Percentiles rank a stretch among this genome's conserved stretches.
These are phyloP conservation scores for Fusarium avenaceum DNA, from an alignment of 2,329 filamentous ascomycete species.

Conservation along the genomic window DNA sequence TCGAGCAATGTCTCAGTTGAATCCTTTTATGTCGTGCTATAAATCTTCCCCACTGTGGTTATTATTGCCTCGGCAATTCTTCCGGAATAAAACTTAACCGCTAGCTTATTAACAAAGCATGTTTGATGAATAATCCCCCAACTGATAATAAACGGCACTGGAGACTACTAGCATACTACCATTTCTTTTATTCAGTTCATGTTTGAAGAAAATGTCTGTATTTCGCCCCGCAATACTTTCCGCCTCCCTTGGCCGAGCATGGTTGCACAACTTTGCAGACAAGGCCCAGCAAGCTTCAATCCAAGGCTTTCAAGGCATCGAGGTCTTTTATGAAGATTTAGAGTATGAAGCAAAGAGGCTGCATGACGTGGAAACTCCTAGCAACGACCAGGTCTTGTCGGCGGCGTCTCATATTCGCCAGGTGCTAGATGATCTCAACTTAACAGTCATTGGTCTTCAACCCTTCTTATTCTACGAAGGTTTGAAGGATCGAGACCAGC, in stretches of 20 bases:
- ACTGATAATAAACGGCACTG: too few species aligned
- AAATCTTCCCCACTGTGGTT: too few species aligned
- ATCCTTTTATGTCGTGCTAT: too few species aligned
- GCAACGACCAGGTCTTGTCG: background rate
- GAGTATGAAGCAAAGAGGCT: slow-evolving; percentile 19
- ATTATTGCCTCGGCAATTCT: background rate
- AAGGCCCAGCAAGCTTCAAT: slow-evolving; percentile 6
- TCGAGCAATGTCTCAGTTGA: too few species aligned
- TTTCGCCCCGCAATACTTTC: slow-evolving; percentile 13
- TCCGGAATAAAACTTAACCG: slow-evolving; percentile 27
- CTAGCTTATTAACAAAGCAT: background rate
- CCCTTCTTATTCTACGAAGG: slow-evolving; percentile 25
- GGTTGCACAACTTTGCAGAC: slow-evolving; percentile 13
- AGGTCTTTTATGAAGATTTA: slow-evolving; percentile 19
- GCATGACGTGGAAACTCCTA: background rate
- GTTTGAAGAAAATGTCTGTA: background rate
- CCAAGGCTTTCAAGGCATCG: slow-evolving; percentile 18
- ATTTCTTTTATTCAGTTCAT: accelerated
- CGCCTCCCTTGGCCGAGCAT: slow-evolving; percentile 17
- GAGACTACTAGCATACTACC: too few species aligned
- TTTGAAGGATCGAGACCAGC: slow-evolving; percentile 2
- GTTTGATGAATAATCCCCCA: accelerated
- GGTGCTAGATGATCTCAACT: background rate
- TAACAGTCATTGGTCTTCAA: slow-evolving; percentile 13
- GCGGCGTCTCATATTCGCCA: slow-evolving; percentile 1